These are phyloP conservation scores for Wallacemonas sp. DNA, from an alignment of 208 protist genomes.

Conservation along the genomic window DNA sequence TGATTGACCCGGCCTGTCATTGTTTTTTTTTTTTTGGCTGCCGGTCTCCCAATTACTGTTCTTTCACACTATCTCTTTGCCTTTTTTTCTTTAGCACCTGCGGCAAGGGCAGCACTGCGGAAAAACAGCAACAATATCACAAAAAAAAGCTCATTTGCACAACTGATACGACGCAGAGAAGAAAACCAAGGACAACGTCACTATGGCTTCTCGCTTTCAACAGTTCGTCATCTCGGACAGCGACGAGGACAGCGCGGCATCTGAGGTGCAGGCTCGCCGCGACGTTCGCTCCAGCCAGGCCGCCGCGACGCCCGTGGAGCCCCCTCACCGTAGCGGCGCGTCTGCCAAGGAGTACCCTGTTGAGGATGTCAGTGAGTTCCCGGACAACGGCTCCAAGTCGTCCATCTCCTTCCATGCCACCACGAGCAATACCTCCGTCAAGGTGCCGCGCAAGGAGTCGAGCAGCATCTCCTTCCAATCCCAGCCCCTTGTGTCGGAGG, in stretches of 20 bases:
- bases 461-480: constrained; percentile 10
- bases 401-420: constrained; percentile 9
- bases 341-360: constrained; percentile 7
- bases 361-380: constrained; percentile 6
- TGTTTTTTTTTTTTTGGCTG: constrained; percentile 6
- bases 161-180: neutral
- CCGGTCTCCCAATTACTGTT: constrained; percentile 1
- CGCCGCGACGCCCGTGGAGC: neutral
- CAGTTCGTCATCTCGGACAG: constrained; percentile 51
- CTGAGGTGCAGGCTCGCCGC: constrained; percentile 11
- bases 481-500: neutral
- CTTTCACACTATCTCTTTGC: constrained; percentile 10
- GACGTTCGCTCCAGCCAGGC: neutral
- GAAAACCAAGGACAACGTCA: neutral
- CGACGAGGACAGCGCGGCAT: constrained; percentile 44
- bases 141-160: neutral
- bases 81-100: too few relatives aligned
- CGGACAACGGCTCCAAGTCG: constrained; percentile 6
- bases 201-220: constrained; percentile 30
- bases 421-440: neutral
- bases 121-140: neutral
- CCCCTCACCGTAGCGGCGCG: neutral
- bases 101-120: neutral
- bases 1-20: too few relatives aligned
- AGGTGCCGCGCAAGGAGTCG: neutral